phyloP scores from a whole-genome alignment of 371 early-diverging fungal genomes.

The Lichtheimia ramosa region DNA sequence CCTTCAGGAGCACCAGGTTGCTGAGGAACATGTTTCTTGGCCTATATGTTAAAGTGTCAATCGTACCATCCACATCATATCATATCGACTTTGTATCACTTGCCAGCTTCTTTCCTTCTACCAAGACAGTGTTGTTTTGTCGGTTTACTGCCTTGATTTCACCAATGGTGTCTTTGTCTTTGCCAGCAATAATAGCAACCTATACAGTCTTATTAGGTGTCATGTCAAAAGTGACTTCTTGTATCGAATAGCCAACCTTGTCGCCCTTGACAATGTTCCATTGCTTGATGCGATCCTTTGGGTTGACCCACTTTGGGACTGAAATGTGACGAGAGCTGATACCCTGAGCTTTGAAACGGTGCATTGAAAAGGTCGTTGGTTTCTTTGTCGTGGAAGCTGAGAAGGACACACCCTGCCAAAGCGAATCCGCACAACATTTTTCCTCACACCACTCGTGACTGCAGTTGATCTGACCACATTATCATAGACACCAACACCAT shows the following conservation, averaged over 20 bases:
- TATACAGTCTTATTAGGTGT: slow-evolving; percentile 5
- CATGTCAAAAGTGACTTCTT: not conserved
- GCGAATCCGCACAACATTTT: not conserved
- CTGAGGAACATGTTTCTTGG: slow-evolving; percentile 50
- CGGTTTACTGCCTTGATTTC: slow-evolving; percentile 47
- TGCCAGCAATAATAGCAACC: slow-evolving; percentile 55
- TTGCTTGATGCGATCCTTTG: slow-evolving; percentile 39
- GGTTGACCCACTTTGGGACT: slow-evolving; percentile 38
- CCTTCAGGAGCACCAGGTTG: slow-evolving; percentile 53
- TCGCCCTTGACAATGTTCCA: slow-evolving; percentile 55
- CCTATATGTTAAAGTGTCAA: slow-evolving; percentile 15
- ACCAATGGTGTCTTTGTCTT: slow-evolving; percentile 53
- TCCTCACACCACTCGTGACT: not conserved
- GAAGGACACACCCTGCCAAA: not conserved
- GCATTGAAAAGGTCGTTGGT: slow-evolving; percentile 3
- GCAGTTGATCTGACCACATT: not conserved
- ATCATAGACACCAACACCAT: not conserved
- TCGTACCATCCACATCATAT: not conserved
- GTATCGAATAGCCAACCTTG: slow-evolving; percentile 27
- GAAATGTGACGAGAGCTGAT: slow-evolving; percentile 36
- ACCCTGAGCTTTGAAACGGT: slow-evolving; percentile 18
- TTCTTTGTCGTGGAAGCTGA: not conserved
- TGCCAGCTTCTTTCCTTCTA: slow-evolving; percentile 52
- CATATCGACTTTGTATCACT: not conserved
- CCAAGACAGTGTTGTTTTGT: slow-evolving; percentile 41